Evolutionary conservation across 1,284 basidiomycete genomes (phyloP).

Genomic region (Tilletia horrida): DNA sequence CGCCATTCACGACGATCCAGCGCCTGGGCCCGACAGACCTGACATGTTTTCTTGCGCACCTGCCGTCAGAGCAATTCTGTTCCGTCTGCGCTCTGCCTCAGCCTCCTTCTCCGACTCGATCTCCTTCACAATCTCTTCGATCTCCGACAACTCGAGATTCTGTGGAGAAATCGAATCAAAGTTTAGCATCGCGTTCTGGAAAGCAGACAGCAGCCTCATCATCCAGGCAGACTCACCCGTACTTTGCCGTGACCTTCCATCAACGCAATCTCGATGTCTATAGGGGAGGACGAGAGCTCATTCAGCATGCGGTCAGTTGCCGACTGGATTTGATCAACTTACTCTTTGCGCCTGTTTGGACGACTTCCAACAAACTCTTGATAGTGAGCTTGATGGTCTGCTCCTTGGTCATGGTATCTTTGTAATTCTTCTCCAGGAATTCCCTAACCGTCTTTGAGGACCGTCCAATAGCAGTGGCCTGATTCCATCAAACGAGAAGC

Average conservation of each 20-base stretch:
- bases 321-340: slow-evolving; percentile 14
- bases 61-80: slow-evolving; percentile 50
- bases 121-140: slow-evolving; percentile 50
- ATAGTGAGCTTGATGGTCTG: slow-evolving; percentile 92
- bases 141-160: slow-evolving; percentile 47
- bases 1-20: neutral
- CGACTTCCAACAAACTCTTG: slow-evolving; percentile 93
- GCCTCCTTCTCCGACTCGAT: slow-evolving; percentile 53
- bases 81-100: slow-evolving; percentile 52
- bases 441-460: slow-evolving; percentile 98
- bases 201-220: too few species aligned
- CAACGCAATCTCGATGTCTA: slow-evolving; percentile 51
- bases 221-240: slow-evolving; percentile 30
- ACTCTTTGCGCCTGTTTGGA: slow-evolving; percentile 96
- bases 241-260: slow-evolving; percentile 50
- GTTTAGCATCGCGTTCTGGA: too few species aligned
- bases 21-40: slow-evolving; percentile 8
- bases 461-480: slow-evolving; percentile 96
- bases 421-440: slow-evolving; percentile 97
- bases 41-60: slow-evolving; percentile 48
- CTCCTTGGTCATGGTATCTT: slow-evolving; percentile 79
- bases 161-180: slow-evolving; percentile 4
- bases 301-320: neutral
- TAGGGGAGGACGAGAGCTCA: neutral
- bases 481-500: neutral